Base-by-base conservation (phyloP, 78 protist genomes). In the Mantamonas sphyraenae region DNA sequence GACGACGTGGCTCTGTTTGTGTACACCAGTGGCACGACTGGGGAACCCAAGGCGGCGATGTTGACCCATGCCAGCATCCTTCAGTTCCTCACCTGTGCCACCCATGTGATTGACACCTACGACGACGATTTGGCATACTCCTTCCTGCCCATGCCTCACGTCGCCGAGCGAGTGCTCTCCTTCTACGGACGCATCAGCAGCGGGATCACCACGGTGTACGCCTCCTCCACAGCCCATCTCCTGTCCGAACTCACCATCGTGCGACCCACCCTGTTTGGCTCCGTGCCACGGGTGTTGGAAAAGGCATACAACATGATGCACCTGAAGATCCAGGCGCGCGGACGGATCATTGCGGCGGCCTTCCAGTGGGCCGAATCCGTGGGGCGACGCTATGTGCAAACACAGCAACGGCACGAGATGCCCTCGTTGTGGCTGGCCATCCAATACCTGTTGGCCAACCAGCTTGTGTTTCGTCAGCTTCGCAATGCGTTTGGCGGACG, bases 11-110 rank as follows among this genome's bases (percentile, higher is more conserved):
- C 77, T 40, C 59, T 74, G 22, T 30, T 91, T 60, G 71, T 84
- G 69, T 96, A 91, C 87, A 95, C 99, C 3, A 81, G 91, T 0
- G 99, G 99, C 51, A 83, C 98, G 40, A 95, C 96, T 3, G 99
- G 99, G 28, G 22, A 50, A 22, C 98, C 98, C 68, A 93, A 93
- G 74, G 93, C 80, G n/a, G n/a, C n/a, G n/a, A n/a, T n/a, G n/a
- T n/a, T n/a, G n/a, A n/a, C n/a, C n/a, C n/a, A n/a, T n/a, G 22
- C 80, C 45, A 43, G n/a, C n/a, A n/a, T n/a, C n/a, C n/a, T n/a
- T n/a, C n/a, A n/a, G n/a, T n/a, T n/a, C n/a, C n/a, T n/a, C n/a
- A n/a, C n/a, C n/a, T n/a, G n/a, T n/a, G n/a, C n/a, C n/a, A n/a
- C n/a, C n/a, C n/a, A n/a, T n/a, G n/a, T n/a, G n/a, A n/a, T n/a